Evolutionary conservation across 345 rosid genomes (phyloP).

Genomic region (Melaleuca alternifolia): DNA sequence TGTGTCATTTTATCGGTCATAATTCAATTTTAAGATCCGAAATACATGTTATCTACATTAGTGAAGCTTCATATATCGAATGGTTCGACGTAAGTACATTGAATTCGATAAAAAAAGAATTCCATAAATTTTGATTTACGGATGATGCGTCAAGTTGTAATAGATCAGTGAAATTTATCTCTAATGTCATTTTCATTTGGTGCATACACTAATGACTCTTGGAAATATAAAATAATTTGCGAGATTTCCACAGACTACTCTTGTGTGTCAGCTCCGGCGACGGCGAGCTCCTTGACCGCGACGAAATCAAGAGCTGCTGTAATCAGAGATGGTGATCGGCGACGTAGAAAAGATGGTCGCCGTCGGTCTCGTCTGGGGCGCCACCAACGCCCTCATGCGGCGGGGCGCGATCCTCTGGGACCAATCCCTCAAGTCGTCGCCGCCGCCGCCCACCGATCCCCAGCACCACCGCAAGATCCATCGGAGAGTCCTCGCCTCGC

Average conservation of each 20-base stretch:
- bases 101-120: too few species aligned
- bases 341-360: conserved; percentile 82
- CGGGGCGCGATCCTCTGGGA: conserved; percentile 92
- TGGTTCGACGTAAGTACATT: too few species aligned
- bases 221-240: background rate
- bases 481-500: conserved; percentile 22
- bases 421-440: conserved; percentile 6
- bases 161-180: too few species aligned
- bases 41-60: too few species aligned
- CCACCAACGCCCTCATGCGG: conserved; percentile 82
- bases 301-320: background rate
- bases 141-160: too few species aligned
- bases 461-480: conserved; percentile 2
- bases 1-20: too few species aligned
- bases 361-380: conserved; percentile 87
- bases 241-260: background rate
- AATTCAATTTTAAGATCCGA: too few species aligned
- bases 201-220: too few species aligned
- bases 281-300: background rate
- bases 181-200: too few species aligned
- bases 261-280: background rate
- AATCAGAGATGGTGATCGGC: conserved; percentile 24
- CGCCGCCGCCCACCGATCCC: background rate
- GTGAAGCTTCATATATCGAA: too few species aligned
- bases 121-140: too few species aligned